Evolutionary conservation across 805 yeast species (phyloP), one percentile per base, ranked within the genome.

Genomic region (Ogataea methanolica): DNA sequence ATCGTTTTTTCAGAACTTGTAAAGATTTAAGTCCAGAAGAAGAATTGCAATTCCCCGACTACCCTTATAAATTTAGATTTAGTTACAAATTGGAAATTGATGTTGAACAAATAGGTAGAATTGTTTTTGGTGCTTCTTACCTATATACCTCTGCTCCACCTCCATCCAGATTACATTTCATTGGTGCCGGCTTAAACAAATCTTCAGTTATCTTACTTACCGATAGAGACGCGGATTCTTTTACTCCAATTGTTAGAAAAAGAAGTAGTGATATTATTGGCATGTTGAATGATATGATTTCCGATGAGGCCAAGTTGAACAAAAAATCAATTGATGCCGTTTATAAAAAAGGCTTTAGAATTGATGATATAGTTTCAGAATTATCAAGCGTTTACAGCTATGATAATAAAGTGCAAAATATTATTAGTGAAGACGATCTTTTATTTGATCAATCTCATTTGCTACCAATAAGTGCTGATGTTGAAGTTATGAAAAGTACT

Each of bases 121-220:
- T 50, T 3, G 39, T 59, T 14, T 48, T 57, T 35, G 73, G 73
- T 2, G 62, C 67, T 4, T 56, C 59, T n/a, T 67, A 61, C 45
- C 42, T 70, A 38, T 49, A 60, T 23, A 50, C 55, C 29, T 19
- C 58, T 4, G 62, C 66, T 6, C 58, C 66, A 2, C 54, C 60
- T 14, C 65, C 74, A 2, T 48, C 57, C 3, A 48, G 69, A 38
- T 42, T 69, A 4, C 58, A 60, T 2, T 57, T 70, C 38, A 42
- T 69, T 8, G 72, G 73, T 7, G 62, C 58, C 3, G 63, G 59
- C 23, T 37, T 56, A 16, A 50, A 56, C 16, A 48, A 58, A 6
- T 52, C 65, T 1, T 48, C 67, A 12, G 55, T 63, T 2, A 43
- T 59, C 37, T 49, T 68, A n/a, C 61, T 67, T 3, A 55, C 63